phyloP scores from a whole-genome alignment of 768 basidiomycete species.

The Pisolithus albus region DNA sequence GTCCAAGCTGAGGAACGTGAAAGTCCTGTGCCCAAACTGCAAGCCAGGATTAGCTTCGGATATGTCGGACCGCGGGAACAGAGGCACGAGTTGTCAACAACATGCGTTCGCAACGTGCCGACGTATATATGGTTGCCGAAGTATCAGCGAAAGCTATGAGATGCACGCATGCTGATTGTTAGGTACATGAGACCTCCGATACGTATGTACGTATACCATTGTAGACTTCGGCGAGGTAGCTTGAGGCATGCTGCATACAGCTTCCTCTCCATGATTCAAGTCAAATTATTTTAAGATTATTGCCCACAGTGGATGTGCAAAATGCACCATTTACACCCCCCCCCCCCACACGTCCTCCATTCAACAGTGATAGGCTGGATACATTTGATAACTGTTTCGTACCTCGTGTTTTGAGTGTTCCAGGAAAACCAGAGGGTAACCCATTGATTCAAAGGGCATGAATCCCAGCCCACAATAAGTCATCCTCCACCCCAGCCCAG shows the following conservation, averaged over 20 bases:
- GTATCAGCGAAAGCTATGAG: not conserved
- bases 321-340: constrained; percentile 1
- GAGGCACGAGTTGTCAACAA: not conserved
- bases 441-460: not conserved
- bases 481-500: not conserved
- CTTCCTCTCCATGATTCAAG: too few relatives aligned
- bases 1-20: too few relatives aligned
- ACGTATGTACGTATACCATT: not conserved
- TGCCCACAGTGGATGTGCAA: constrained; percentile 4
- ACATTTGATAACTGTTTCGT: constrained; percentile 23
- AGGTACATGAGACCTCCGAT: not conserved
- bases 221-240: too few relatives aligned
- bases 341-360: constrained; percentile 6
- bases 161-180: not conserved
- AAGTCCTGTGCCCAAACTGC: not conserved
- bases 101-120: not conserved
- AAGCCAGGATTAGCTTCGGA: not conserved
- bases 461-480: not conserved
- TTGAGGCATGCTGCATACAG: too few relatives aligned
- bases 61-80: not conserved
- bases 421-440: constrained; percentile 8
- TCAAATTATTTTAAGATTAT: not conserved
- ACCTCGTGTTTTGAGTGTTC: constrained; percentile 24
- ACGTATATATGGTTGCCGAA: not conserved
- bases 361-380: constrained; percentile 12